A percentile compares a stretch with the other conserved stretches of the same genome.
Evolutionary conservation across 106 monocot genomes (phyloP).

Genomic region (Iris macrosiphon): DNA sequence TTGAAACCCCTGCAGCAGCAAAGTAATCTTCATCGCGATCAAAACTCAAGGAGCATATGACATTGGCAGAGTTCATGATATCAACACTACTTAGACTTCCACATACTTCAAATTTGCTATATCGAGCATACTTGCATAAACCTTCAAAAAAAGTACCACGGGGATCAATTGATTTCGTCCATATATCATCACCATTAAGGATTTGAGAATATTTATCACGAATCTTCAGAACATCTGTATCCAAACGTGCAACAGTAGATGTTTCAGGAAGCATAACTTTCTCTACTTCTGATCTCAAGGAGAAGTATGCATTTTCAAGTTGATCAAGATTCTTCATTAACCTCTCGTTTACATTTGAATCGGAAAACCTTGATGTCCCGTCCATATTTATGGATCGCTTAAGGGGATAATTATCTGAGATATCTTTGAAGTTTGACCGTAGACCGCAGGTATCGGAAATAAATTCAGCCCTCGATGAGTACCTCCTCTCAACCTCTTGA

Average conservation of each 20-base stretch:
- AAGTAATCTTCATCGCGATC: slow-evolving; percentile 97
- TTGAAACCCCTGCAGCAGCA: slow-evolving; percentile 91
- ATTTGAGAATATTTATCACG: slow-evolving; percentile 24
- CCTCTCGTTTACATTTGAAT: slow-evolving; percentile 30
- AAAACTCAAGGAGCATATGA: slow-evolving; percentile 95
- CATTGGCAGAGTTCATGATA: slow-evolving; percentile 80
- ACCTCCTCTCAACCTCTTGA: slow-evolving; percentile 58
- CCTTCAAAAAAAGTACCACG: slow-evolving; percentile 76
- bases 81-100: slow-evolving; percentile 74
- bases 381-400: slow-evolving; percentile 10
- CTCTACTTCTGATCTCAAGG: slow-evolving; percentile 84
- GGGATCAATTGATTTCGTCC: slow-evolving; percentile 24
- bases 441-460: slow-evolving; percentile 2
- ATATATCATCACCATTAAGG: slow-evolving; percentile 18
- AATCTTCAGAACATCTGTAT: slow-evolving; percentile 44
- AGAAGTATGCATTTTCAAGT: slow-evolving; percentile 84
- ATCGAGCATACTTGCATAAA: slow-evolving; percentile 92
- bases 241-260: slow-evolving; percentile 34
- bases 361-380: slow-evolving; percentile 13
- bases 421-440: slow-evolving; percentile 8
- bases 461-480: slow-evolving; percentile 24
- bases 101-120: slow-evolving; percentile 80
- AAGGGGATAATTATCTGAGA: slow-evolving; percentile 9
- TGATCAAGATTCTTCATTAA: slow-evolving; percentile 64
- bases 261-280: slow-evolving; percentile 33